A percentile compares a stretch with the other conserved stretches of the same genome.
These are phyloP conservation scores for Fusarium dlaminii DNA, from an alignment of 2,329 filamentous ascomycete species.

Conservation along the genomic window DNA sequence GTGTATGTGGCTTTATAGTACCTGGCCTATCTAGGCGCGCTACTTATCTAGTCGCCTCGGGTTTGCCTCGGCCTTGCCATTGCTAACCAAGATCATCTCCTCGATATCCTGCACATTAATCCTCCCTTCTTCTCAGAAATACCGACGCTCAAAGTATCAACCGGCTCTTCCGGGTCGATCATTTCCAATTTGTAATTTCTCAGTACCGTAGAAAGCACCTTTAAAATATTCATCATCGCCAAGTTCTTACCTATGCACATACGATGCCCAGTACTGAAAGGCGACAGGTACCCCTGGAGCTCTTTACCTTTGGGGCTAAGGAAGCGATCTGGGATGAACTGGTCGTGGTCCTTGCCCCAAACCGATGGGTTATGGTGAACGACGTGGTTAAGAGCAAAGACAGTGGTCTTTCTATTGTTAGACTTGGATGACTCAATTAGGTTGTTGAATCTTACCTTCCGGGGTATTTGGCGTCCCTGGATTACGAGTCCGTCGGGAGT, in stretches of 20 bases:
- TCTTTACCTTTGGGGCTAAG: background rate
- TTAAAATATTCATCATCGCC: background rate
- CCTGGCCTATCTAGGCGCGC: background rate
- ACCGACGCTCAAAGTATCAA: background rate
- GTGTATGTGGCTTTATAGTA: background rate
- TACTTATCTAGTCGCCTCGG: background rate
- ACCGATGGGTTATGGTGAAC: background rate
- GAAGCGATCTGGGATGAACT: background rate
- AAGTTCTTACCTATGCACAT: background rate
- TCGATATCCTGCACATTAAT: background rate
- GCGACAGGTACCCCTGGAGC: background rate
- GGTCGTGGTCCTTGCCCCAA: background rate
- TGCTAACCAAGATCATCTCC: background rate
- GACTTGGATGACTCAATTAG: too few relatives aligned
- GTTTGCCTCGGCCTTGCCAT: background rate
- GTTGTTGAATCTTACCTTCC: background rate
- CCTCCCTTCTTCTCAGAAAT: background rate
- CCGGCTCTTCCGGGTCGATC: background rate
- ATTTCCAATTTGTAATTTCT: background rate
- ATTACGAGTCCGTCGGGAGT: background rate
- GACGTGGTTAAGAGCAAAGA: background rate
- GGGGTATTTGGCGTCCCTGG: background rate
- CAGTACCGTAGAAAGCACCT: background rate
- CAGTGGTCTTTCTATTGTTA: background rate
- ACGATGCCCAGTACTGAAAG: background rate